phyloP scores from a whole-genome alignment of 2,329 filamentous ascomycete species.

The Xylariomycetidae sp. region DNA sequence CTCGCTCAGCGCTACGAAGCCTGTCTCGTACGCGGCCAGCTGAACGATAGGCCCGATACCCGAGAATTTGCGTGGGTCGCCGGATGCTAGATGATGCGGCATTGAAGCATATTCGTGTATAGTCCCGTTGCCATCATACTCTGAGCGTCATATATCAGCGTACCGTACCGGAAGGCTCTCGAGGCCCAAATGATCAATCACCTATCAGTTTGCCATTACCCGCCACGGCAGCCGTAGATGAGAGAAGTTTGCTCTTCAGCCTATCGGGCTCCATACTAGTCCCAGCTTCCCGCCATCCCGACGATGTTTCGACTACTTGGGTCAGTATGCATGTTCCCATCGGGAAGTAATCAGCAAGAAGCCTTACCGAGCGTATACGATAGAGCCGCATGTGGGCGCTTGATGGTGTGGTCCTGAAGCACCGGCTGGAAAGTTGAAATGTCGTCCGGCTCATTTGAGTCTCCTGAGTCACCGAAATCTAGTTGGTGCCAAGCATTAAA shows the following conservation, averaged over 20 bases:
- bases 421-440: conserved; percentile 39
- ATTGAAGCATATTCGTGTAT: conserved; percentile 25
- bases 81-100: neutral
- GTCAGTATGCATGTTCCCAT: conserved; percentile 5
- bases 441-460: conserved; percentile 38
- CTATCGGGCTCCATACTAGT: conserved; percentile 11
- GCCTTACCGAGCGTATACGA: conserved; percentile 45
- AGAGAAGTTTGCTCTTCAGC: conserved; percentile 18
- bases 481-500: conserved; percentile 58
- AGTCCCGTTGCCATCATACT: conserved; percentile 18
- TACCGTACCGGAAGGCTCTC: too few species aligned
- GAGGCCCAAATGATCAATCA: conserved; percentile 8
- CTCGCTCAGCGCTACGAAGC: conserved; percentile 42
- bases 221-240: conserved; percentile 25
- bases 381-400: conserved; percentile 16
- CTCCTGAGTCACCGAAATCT: conserved; percentile 24
- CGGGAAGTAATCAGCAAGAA: neutral
- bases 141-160: too few species aligned
- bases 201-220: conserved; percentile 30
- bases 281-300: conserved; percentile 24
- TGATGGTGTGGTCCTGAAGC: conserved; percentile 32
- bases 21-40: conserved; percentile 42
- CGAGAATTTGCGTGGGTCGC: conserved; percentile 13
- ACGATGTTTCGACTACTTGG: conserved; percentile 16
- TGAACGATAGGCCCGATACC: conserved; percentile 30